phyloP scores from a whole-genome alignment of 306 rosid genomes.

The Morella rubra region DNA sequence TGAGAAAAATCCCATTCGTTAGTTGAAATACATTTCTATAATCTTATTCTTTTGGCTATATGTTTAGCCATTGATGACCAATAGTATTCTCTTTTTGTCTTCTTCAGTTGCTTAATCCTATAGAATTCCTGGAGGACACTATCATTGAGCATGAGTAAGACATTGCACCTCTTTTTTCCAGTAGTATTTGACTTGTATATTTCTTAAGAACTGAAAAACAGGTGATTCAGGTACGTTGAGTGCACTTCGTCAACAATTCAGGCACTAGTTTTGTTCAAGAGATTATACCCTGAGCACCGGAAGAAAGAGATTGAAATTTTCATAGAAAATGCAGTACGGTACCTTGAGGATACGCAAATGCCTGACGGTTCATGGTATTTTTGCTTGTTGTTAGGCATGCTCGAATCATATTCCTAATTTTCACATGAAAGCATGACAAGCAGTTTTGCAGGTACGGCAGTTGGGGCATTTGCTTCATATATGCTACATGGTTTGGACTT shows the following conservation, averaged over 20 bases:
- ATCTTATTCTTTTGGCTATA: no score
- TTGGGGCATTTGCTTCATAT: constrained; percentile 68
- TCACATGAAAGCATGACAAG: neutral
- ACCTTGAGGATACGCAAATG: constrained; percentile 40
- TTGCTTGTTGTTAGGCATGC: neutral
- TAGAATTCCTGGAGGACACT: constrained; percentile 33
- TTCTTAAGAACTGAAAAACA: no score
- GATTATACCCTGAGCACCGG: constrained; percentile 41
- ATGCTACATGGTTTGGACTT: constrained; percentile 62
- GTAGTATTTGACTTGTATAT: no score
- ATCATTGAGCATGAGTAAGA: constrained; percentile 47
- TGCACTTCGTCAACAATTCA: constrained; percentile 53
- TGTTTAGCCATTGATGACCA: no score
- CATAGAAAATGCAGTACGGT: constrained; percentile 32
- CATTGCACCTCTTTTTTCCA: no score
- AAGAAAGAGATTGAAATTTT: constrained; percentile 42
- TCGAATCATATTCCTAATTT: neutral
- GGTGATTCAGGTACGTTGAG: no score
- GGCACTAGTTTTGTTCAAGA: constrained; percentile 41
- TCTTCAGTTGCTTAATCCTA: constrained; percentile 41
- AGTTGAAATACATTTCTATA: no score
- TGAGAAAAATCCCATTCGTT: no score
- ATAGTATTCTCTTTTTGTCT: no score
- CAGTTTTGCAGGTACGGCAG: constrained; percentile 38
- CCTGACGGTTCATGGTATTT: constrained; percentile 42